Conservation (phyloP, 2,329 filamentous ascomycete species). For the Teratosphaeria epicoccoides region DNA sequence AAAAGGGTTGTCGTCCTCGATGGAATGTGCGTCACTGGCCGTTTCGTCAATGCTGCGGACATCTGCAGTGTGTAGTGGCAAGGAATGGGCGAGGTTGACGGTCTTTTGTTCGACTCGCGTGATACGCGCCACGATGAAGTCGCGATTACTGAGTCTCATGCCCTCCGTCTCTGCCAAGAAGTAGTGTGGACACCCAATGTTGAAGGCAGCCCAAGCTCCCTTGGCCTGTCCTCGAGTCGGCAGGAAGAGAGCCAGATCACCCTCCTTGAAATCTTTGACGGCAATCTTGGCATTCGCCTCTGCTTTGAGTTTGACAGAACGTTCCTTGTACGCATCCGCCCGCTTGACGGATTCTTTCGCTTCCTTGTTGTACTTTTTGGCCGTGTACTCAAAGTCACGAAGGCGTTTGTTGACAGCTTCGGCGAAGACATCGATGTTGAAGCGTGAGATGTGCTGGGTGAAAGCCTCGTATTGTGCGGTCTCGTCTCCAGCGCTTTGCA, state of each 20-base stretch:
- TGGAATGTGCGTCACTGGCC: constrained; percentile 43
- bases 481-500: constrained; percentile 54
- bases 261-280: constrained; percentile 90
- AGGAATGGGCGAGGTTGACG: constrained; percentile 75
- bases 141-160: constrained; percentile 71
- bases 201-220: constrained; percentile 96
- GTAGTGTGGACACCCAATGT: constrained; percentile 92
- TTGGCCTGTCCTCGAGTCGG: constrained; percentile 84
- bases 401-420: constrained; percentile 81
- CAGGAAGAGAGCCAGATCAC: constrained; percentile 85
- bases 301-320: constrained; percentile 66
- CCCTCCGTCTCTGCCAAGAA: constrained; percentile 88
- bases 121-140: constrained; percentile 96
- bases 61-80: constrained; percentile 12
- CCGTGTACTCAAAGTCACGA: constrained; percentile 86
- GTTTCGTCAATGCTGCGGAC: constrained; percentile 37
- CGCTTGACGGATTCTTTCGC: constrained; percentile 46
- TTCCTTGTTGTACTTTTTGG: constrained; percentile 87
- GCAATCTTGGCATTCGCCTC: constrained; percentile 95
- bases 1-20: constrained; percentile 92
- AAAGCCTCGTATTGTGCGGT: constrained; percentile 64
- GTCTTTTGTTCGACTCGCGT: constrained; percentile 83
- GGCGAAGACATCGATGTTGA: constrained; percentile 74
- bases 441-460: constrained; percentile 60
- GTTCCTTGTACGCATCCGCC: constrained; percentile 59